Evolutionary conservation across 805 yeast genomes (phyloP), one percentile per base, ranked within the genome.

Genomic region (Groenewaldozyma tartarivorans): DNA sequence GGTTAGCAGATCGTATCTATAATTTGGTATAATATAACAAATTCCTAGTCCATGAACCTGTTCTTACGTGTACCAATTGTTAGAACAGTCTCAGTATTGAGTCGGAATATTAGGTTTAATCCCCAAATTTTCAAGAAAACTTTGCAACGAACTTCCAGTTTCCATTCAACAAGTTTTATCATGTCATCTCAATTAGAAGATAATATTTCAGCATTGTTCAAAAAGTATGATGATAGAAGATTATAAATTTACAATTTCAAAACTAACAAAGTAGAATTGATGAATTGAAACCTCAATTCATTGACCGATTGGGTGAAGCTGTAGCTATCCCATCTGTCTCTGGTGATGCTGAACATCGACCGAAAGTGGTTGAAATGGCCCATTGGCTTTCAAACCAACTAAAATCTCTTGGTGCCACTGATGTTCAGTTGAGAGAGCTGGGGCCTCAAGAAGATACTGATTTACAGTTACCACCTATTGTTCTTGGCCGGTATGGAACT

Each of bases 301-400:
- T 62, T 42, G 37, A 46, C 21, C 56, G 94, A 51, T 71, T 92
- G 45, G 63, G 77, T 33, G 69, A 80, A 38, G 96, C 96, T n/a
- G 87, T 92, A 35, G 82, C 86, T 45, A 92, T 90, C 52, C 94
- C 95, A 36, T 88, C 96, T 6, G 97, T 92, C 35, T 87, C 96
- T 4, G 78, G 85, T 32, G 98, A 92, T 58, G 94, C 87, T 56
- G 61, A 77, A 9, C 72, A 85, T 51, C 82, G 99, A 63, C 92
- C 94, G 21, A 69, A 81, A 58, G 97, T 92, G 35, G 79, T 86
- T 46, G 79, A 77, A 41, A 92, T 94, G 84, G 94, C 94, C 29
- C 73, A 83, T 37, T 92, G 83, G 63, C 67, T 92, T 44, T 77
- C 74, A 42, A 60, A 63, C 4, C 87, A 90, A 64, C 72, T 92